Percentiles rank a stretch among this genome's conserved stretches.
phyloP scores from a whole-genome alignment of 495 filamentous ascomycete genomes.

The Hyaloscypha bicolor region DNA sequence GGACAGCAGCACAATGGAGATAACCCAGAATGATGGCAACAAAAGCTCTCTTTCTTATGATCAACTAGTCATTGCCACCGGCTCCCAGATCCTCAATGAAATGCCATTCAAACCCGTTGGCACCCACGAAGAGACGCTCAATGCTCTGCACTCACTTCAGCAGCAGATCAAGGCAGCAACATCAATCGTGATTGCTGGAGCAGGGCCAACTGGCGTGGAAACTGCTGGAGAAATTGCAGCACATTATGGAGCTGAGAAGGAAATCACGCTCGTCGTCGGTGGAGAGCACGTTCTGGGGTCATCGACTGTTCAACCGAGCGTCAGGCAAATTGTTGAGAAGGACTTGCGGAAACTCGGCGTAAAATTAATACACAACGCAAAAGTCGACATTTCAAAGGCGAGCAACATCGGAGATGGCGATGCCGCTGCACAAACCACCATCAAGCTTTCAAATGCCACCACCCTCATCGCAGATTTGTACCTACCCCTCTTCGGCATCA shows the following conservation, averaged over 20 bases:
- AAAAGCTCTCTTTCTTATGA: slow-evolving; percentile 43
- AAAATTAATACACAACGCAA: not conserved
- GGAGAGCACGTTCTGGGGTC: not conserved
- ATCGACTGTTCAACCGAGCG: not conserved
- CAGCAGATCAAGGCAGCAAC: slow-evolving; percentile 52
- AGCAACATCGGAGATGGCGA: not conserved
- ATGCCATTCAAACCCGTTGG: slow-evolving; percentile 50
- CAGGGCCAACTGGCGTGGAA: slow-evolving; percentile 67
- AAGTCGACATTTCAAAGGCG: not conserved
- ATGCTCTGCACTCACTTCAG: slow-evolving; percentile 45
- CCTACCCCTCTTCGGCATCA: slow-evolving; percentile 42
- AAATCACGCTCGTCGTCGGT: slow-evolving; percentile 12
- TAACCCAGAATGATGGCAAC: slow-evolving; percentile 34
- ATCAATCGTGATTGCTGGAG: slow-evolving; percentile 65
- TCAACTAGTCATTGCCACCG: slow-evolving; percentile 59
- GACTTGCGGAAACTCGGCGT: slow-evolving; percentile 2
- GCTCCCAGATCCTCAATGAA: slow-evolving; percentile 37
- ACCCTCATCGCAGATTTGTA: slow-evolving; percentile 41
- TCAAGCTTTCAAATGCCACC: slow-evolving; percentile 25
- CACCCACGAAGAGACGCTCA: slow-evolving; percentile 33
- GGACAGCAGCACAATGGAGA: slow-evolving; percentile 2
- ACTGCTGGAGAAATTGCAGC: slow-evolving; percentile 59
- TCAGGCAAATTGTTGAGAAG: not conserved
- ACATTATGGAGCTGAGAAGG: slow-evolving; percentile 34
- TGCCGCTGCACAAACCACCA: not conserved